These are phyloP conservation scores for Macroventuria anomochaeta DNA, from an alignment of 2,329 filamentous ascomycete species.

Conservation along the genomic window DNA sequence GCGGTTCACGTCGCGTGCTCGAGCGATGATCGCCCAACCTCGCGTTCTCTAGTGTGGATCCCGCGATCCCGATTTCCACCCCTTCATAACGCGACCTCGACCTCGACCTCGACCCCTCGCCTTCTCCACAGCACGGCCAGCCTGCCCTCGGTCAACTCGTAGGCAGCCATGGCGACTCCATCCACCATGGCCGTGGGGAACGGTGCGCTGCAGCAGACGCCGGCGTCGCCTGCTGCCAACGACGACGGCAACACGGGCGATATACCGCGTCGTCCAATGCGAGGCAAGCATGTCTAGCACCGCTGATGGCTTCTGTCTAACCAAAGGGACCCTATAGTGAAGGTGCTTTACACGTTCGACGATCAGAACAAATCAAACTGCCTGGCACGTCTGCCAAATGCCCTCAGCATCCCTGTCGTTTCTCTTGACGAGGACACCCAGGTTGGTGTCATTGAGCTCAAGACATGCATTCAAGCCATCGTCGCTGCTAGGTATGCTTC, in stretches of 20 bases:
- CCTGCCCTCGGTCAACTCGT: constrained; percentile 22
- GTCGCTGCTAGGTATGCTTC: constrained; percentile 62
- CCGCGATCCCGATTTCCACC: constrained; percentile 27
- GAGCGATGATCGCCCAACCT: constrained; percentile 47
- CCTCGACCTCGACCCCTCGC: constrained; percentile 17
- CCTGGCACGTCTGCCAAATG: constrained; percentile 82
- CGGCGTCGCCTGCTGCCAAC: constrained; percentile 28
- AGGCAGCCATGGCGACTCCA: constrained; percentile 46
- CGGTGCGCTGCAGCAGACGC: constrained; percentile 31
- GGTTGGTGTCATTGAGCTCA: constrained; percentile 87
- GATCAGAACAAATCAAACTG: constrained; percentile 86
- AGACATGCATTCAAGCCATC: constrained; percentile 85
- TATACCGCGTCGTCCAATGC: constrained; percentile 54
- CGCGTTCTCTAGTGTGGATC: constrained; percentile 29
- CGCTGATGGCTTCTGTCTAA: constrained; percentile 25
- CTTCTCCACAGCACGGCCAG: constrained; percentile 27
- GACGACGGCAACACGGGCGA: constrained; percentile 38
- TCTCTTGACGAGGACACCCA: constrained; percentile 78
- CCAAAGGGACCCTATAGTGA: constrained; percentile 66
- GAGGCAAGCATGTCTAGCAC: constrained; percentile 47
- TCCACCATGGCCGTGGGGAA: constrained; percentile 29
- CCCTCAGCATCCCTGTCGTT: constrained; percentile 80
- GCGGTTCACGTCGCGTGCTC: constrained; percentile 39
- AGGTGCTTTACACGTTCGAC: constrained; percentile 96
- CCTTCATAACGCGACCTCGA: constrained; percentile 27